Evolutionary conservation across 1,284 basidiomycete genomes (phyloP), one percentile per base, ranked within the genome.

Genomic region (Bjerkandera adusta): DNA sequence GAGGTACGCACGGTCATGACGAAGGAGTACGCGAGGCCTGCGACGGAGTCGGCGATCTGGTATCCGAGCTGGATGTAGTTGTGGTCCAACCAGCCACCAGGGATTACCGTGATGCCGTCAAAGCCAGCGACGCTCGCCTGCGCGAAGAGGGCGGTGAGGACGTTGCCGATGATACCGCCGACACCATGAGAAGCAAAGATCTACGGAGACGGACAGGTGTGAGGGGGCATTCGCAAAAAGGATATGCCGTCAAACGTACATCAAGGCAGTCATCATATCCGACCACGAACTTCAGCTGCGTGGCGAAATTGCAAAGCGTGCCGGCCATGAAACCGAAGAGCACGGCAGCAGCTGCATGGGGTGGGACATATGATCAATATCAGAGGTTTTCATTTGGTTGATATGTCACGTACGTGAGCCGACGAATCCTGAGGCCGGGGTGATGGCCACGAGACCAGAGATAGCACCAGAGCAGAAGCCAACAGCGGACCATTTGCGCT

Each of bases 401-500:
- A 35, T 67, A 55, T 16, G 68, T 60, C 21, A 71, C 77, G 51
- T 59, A 76, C 85, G 88, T 15, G 91, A 68, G 41, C 92, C 92
- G 41, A 97, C 92, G 66, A 71, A 97, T 54, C 93, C 92, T 15
- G 92, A 89, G 5, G 81, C 95, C 12, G 95, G 94, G 1, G 94
- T 97, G 65, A 97, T 96, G 25, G 86, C 89, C 25, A 92, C 92
- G 10, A 97, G 80, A 44, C 93, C 94, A 11, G 87, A 76, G 56
- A 98, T 87, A 48, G 92, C 93, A 44, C 96, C 96, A 3, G 92
- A 93, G 72, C 96, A 99, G 74, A 99, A 96, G 12, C 94, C 94
- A 52, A 99, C 91, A 5, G 83, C 88, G 33, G 86, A 92, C 85
- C 86, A 97, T 69, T 97, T 97, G 66, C 79, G 80, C 69, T 97